phyloP scores from a whole-genome alignment of 2,329 filamentous ascomycete genomes.

The Boeremia exigua region DNA sequence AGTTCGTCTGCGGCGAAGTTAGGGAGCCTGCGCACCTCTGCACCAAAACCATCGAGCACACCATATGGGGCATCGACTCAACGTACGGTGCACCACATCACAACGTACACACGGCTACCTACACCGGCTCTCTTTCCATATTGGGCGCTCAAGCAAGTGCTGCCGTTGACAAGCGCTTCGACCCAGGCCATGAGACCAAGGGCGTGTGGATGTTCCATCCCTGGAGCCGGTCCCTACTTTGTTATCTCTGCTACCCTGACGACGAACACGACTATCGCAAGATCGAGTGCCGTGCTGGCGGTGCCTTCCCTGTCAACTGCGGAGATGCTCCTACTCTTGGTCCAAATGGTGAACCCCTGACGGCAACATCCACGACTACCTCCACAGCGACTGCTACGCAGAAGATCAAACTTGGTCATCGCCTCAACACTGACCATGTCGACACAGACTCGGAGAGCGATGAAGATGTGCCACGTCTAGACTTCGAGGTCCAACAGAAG shows the following conservation, averaged over 20 bases:
- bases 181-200: conserved; percentile 5
- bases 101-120: not conserved
- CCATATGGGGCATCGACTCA: conserved; percentile 23
- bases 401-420: not conserved
- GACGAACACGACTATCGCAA: conserved; percentile 10
- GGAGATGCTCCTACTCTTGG: not conserved
- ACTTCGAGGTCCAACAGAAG: conserved; percentile 12
- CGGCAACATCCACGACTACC: not conserved
- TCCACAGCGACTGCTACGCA: not conserved
- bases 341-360: not conserved
- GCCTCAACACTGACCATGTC: not conserved
- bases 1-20: conserved; percentile 20
- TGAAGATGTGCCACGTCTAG: not conserved
- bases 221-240: conserved; percentile 26
- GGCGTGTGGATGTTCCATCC: conserved; percentile 37
- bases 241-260: conserved; percentile 35
- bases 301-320: conserved; percentile 11
- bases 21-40: not conserved
- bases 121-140: not conserved
- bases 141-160: not conserved
- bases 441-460: not conserved
- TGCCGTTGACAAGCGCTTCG: conserved; percentile 1
- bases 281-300: conserved; percentile 28
- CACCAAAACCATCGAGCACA: conserved; percentile 8
- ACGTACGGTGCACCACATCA: conserved; percentile 6